Evolutionary conservation across 2,329 filamentous ascomycete species (phyloP).

Genomic region (Neofusicoccum cordaticola): DNA sequence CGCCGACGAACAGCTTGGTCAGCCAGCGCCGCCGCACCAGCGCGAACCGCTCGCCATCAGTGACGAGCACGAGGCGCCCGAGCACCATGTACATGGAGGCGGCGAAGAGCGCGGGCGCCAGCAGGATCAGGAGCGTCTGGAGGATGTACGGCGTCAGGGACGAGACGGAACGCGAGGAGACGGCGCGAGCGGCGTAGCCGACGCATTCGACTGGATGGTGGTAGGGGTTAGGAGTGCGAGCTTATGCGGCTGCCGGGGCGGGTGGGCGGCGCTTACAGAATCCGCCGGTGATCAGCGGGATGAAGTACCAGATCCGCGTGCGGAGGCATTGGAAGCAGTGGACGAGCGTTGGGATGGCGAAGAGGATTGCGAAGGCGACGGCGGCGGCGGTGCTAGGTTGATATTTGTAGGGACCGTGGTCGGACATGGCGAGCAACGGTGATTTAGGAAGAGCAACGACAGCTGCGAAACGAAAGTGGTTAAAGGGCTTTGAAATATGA

Average conservation of each 20-base stretch:
- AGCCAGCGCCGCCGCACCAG: conserved; percentile 35
- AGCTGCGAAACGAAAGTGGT: too few species aligned
- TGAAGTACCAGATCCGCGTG: conserved; percentile 51
- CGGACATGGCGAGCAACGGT: too few species aligned
- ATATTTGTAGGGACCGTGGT: conserved; percentile 27
- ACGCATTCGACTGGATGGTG: conserved; percentile 45
- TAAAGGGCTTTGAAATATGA: too few species aligned
- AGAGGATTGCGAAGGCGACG: conserved; percentile 30
- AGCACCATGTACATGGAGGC: conserved; percentile 46
- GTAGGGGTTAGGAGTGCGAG: too few species aligned
- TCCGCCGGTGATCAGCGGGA: conserved; percentile 51
- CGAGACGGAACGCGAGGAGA: conserved; percentile 27
- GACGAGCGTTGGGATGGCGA: conserved; percentile 28
- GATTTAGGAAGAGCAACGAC: too few species aligned
- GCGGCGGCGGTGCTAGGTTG: conserved; percentile 28
- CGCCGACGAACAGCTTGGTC: conserved; percentile 43
- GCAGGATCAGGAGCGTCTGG: conserved; percentile 43
- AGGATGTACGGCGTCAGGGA: conserved; percentile 42
- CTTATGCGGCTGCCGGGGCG: too few species aligned
- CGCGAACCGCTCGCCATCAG: conserved; percentile 32
- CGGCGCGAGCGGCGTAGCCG: conserved; percentile 50
- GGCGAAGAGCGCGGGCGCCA: conserved; percentile 48
- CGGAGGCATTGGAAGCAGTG: conserved; percentile 40
- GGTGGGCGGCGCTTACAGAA: conserved; percentile 34
- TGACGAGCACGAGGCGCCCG: conserved; percentile 37